Base-by-base conservation (phyloP, 805 yeast genomes). In the Spathaspora sp. region DNA sequence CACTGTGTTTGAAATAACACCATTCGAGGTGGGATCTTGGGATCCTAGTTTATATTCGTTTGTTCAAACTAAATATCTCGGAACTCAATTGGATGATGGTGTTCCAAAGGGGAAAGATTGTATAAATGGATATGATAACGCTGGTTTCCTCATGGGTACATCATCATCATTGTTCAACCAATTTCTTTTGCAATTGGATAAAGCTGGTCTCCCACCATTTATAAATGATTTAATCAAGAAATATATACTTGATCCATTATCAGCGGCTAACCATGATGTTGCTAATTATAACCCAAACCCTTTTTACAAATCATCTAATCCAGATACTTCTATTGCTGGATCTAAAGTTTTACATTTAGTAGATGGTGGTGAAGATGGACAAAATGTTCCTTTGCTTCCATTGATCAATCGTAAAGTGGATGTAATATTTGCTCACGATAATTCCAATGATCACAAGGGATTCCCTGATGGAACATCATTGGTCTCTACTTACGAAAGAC, bases 151-250 rank as follows among this genome's bases (percentile, higher is more conserved):
- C 31, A 72, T 89, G 69, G 97, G 96, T 39, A 85, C 96, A 6
- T 88, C 96, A 1, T 86, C 96, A 2, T 77, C 93, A 1, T 68
- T 90, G 47, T 90, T 90, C 73, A 89, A 87, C 63, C 84, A 82
- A 64, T 73, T 86, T 49, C 61, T 88, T 17, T 66, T 86, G 44
- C 77, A 78, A 56, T 65, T 87, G 52, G 82, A 86, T 63, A 64
- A 81, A 18, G 60, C 60, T 19, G 47, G 59, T 16, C 23, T 44
- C 8, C 47, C 47, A 4, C 19, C 20, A 26, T 44, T 44, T 16
- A 44, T 44, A n/a, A 44, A 23, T 14, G 23, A 44, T 17, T 44
- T 44, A 14, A 28, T 44, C 1, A 52, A 71, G 17, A 56, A 61
- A 26, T 52, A 59, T 26, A 53, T 57, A 12, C 51, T 72, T 26